phyloP scores from a whole-genome alignment of 108 stramenopile species.

The Aurantiochytrium sp. region DNA sequence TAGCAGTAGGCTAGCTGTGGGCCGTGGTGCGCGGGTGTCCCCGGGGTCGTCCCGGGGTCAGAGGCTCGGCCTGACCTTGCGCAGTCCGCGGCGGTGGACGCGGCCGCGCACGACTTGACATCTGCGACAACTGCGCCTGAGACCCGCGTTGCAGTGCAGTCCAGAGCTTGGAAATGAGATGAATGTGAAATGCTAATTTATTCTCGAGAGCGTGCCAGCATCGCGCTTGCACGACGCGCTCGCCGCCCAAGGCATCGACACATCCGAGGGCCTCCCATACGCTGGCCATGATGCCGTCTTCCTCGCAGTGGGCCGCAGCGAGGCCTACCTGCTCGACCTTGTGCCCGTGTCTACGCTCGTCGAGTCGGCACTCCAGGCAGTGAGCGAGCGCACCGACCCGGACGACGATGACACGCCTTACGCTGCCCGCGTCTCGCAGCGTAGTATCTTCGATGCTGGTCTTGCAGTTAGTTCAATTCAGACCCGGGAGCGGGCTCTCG shows the following conservation, averaged over 20 bases:
- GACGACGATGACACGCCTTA: background rate
- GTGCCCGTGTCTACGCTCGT: background rate
- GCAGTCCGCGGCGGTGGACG: too few relatives aligned
- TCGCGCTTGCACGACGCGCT: background rate
- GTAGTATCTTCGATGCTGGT: background rate
- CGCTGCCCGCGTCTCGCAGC: background rate
- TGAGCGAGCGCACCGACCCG: background rate
- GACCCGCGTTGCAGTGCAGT: too few relatives aligned
- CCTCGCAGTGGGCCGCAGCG: background rate
- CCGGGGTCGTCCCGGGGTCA: too few relatives aligned
- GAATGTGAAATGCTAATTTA: too few relatives aligned
- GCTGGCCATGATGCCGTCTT: conserved; percentile 2
- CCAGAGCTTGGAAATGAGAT: too few relatives aligned
- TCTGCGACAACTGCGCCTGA: too few relatives aligned
- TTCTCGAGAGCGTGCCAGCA: background rate
- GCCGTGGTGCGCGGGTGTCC: too few relatives aligned
- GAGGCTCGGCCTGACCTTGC: too few relatives aligned
- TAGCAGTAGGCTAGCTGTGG: too few relatives aligned
- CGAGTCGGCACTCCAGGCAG: background rate
- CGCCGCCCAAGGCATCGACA: background rate
- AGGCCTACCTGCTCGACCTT: background rate
- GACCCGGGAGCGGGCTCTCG: too few relatives aligned
- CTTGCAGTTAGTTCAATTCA: too few relatives aligned
- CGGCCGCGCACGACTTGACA: too few relatives aligned
- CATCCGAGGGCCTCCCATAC: background rate